Base-by-base conservation (phyloP, 148 eudicot genomes). In the Fagopyrum homotropicum region DNA sequence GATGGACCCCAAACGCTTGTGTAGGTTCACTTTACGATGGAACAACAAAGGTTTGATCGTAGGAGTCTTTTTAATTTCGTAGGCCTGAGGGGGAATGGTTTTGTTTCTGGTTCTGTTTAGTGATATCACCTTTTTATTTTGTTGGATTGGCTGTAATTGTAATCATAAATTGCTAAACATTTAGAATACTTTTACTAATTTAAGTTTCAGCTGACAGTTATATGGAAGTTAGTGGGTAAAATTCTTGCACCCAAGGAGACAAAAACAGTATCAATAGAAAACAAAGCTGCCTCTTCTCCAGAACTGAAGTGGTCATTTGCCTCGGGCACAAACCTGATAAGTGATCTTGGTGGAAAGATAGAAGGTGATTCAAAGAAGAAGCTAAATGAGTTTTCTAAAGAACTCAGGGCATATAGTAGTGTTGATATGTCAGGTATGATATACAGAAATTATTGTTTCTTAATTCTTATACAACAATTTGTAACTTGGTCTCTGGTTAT, bases 341-440 rank as follows among this genome's bases (percentile, higher is more conserved):
- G 88, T 47, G 78, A 77, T 54, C 78, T 86, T 44, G 76, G 86
- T 63, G 85, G 88, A 76, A 95, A 86, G 86, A 74, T 87, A 74
- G 92, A 89, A 75, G 84, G 88, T 73, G 98, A 92, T 66, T 84
- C 97, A 79, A 86, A 86, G 84, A 74, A 81, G 79, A 85, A 70
- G 84, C 94, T 95, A 16, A 83, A 89, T 84, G 91, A 92, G 29
- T 90, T 92, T 83, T 88, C 98, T 72, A 87, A 83, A 81, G 99
- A 95, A 84, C 85, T 95, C 51, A 85, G 98, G 78, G 77, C 89
- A 52, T 92, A 88, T 78, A 76, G 80, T 16, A 79, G 51, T 57
- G 90, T 95, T 77, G 97, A 95, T 83, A 83, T 95, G 93, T 85
- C 97, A 88, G 99, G 99, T 95, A 80, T 60, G 56, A 45, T 64